Evolutionary conservation across 2,329 filamentous ascomycete genomes (phyloP).

Genomic region (Thielaviopsis euricoi): DNA sequence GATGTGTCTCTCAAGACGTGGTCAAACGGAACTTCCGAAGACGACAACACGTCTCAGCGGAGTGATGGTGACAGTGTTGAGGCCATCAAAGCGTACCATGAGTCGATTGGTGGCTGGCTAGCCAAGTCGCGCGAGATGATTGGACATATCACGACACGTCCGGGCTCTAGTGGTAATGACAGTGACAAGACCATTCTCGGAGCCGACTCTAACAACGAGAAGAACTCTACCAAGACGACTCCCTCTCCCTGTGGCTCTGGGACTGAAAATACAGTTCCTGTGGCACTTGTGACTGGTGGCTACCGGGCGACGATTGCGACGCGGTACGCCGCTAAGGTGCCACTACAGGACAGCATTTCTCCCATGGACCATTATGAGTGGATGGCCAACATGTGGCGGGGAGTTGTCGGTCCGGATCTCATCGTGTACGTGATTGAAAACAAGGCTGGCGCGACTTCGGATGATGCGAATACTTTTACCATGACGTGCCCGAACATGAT

Average conservation of each 20-base stretch:
- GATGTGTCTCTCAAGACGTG: conserved; percentile 29
- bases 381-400: conserved; percentile 88
- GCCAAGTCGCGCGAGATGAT: neutral
- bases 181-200: neutral
- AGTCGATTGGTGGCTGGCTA: neutral
- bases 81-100: neutral
- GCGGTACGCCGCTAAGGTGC: conserved; percentile 53
- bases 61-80: neutral
- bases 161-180: neutral
- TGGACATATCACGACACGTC: neutral
- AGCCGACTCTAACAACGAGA: neutral
- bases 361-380: conserved; percentile 93
- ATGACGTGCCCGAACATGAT: conserved; percentile 21
- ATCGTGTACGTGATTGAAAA: conserved; percentile 49
- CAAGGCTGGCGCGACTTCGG: neutral
- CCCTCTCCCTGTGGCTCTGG: neutral
- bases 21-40: conserved; percentile 19
- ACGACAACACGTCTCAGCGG: conserved; percentile 3
- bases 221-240: neutral
- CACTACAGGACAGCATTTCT: conserved; percentile 61
- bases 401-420: conserved; percentile 65
- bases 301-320: conserved; percentile 72
- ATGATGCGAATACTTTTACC: neutral
- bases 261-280: conserved; percentile 14
- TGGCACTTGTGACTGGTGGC: conserved; percentile 59